Percentiles rank a stretch among this genome's conserved stretches.
Conservation (phyloP, 495 filamentous ascomycete genomes). For the Talaromyces borbonicus region DNA sequence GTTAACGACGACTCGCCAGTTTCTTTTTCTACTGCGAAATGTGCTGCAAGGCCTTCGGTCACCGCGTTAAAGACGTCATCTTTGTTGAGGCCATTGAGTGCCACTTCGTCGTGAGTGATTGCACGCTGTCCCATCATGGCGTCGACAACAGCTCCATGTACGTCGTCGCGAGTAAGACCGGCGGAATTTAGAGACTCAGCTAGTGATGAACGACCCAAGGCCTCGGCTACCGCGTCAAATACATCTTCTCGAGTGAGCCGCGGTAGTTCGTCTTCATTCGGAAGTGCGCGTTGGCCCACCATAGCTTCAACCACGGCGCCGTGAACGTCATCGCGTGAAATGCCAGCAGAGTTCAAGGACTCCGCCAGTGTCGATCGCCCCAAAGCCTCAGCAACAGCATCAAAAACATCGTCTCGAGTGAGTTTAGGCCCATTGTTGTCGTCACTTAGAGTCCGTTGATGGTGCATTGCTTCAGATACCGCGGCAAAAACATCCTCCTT, state of each 20-base stretch:
- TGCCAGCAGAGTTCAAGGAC: conserved; percentile 5
- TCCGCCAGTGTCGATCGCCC: background rate
- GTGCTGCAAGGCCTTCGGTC: conserved; percentile 32
- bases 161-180: conserved; percentile 23
- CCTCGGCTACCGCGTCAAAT: conserved; percentile 32
- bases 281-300: background rate
- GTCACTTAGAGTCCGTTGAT: background rate
- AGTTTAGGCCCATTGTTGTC: conserved; percentile 23
- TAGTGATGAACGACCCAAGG: conserved; percentile 3
- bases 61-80: conserved; percentile 37
- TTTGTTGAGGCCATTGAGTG: conserved; percentile 36
- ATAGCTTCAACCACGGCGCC: no score
- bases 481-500: conserved; percentile 18
- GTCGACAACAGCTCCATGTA: conserved; percentile 38
- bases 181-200: conserved; percentile 1
- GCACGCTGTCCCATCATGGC: conserved; percentile 36
- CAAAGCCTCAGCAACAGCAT: conserved; percentile 29
- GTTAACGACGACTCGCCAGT: conserved; percentile 15
- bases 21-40: conserved; percentile 29
- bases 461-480: conserved; percentile 5
- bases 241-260: conserved; percentile 42
- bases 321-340: conserved; percentile 31
- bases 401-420: conserved; percentile 37
- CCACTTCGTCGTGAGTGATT: conserved; percentile 37
- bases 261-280: background rate